phyloP scores from a whole-genome alignment of 2,329 filamentous ascomycete genomes.

The Scytalidium sp. region DNA sequence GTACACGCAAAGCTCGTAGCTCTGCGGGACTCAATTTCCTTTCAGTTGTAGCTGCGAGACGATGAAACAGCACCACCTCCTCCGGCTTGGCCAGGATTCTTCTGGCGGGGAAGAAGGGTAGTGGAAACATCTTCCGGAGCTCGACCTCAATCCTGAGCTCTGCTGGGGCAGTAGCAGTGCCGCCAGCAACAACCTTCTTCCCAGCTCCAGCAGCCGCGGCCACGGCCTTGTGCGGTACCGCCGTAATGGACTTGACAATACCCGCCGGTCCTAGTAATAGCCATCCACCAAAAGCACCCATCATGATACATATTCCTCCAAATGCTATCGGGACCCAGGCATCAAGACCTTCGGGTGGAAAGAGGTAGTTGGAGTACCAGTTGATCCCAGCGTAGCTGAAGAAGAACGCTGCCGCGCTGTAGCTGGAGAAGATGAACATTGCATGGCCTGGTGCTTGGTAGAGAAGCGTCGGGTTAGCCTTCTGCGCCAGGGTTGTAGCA shows the following conservation, averaged over 20 bases:
- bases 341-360: conserved; percentile 48
- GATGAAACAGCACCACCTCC: conserved; percentile 14
- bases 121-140: conserved; percentile 24
- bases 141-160: conserved; percentile 50
- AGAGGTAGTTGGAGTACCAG: conserved; percentile 45
- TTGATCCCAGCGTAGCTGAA: conserved; percentile 48
- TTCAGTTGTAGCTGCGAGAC: conserved; percentile 26
- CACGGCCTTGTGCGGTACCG: conserved; percentile 16
- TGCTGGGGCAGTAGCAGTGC: not conserved
- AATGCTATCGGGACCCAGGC: conserved; percentile 57
- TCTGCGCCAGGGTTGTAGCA: conserved; percentile 51
- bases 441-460: conserved; percentile 65
- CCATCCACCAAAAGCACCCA: conserved; percentile 57
- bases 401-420: conserved; percentile 52
- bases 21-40: conserved; percentile 20
- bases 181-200: conserved; percentile 5
- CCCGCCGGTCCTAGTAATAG: conserved; percentile 55
- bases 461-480: conserved; percentile 54
- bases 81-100: conserved; percentile 18
- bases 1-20: conserved; percentile 26
- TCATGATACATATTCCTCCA: conserved; percentile 54
- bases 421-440: conserved; percentile 59
- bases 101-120: conserved; percentile 23
- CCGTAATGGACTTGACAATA: conserved; percentile 46
- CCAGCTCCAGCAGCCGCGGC: conserved; percentile 10